These are phyloP conservation scores for Cytospora chrysosperma DNA, from an alignment of 2,329 filamentous ascomycete species.

Conservation along the genomic window DNA sequence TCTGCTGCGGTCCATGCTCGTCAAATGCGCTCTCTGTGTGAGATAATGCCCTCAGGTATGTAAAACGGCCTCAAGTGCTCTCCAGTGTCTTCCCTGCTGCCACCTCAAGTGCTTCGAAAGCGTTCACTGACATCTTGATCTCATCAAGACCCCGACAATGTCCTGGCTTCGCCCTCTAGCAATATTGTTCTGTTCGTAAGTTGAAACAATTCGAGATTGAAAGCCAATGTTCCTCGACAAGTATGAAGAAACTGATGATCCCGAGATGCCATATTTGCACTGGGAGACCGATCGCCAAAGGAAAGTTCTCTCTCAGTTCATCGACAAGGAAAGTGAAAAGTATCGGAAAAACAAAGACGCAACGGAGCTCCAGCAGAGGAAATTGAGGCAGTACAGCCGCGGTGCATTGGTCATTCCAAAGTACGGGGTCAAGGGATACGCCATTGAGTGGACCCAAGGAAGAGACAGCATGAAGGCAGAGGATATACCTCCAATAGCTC, in stretches of 20 bases:
- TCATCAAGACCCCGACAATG: neutral
- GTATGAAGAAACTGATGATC: neutral
- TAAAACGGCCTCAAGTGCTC: too few relatives aligned
- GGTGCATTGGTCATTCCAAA: neutral
- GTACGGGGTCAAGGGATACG: neutral
- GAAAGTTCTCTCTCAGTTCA: neutral
- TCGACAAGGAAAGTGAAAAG: neutral
- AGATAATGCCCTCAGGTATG: conserved; percentile 5
- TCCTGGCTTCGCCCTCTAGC: neutral
- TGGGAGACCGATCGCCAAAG: conserved; percentile 10
- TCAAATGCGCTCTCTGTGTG: neutral
- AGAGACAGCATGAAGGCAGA: neutral
- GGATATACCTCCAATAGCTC: neutral
- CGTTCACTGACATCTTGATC: too few relatives aligned
- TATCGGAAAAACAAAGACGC: neutral
- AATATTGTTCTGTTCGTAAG: conserved; percentile 9
- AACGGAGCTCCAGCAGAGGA: neutral
- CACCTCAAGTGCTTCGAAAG: too few relatives aligned
- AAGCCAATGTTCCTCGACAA: neutral
- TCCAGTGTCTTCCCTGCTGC: too few relatives aligned
- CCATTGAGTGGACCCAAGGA: neutral
- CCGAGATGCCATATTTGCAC: conserved; percentile 11
- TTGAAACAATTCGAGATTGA: neutral
- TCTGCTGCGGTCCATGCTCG: neutral
- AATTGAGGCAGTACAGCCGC: neutral